Percentiles rank a stretch among this genome's conserved stretches.
Conservation (phyloP, 495 filamentous ascomycete species). For the Aspergillus diversus region DNA sequence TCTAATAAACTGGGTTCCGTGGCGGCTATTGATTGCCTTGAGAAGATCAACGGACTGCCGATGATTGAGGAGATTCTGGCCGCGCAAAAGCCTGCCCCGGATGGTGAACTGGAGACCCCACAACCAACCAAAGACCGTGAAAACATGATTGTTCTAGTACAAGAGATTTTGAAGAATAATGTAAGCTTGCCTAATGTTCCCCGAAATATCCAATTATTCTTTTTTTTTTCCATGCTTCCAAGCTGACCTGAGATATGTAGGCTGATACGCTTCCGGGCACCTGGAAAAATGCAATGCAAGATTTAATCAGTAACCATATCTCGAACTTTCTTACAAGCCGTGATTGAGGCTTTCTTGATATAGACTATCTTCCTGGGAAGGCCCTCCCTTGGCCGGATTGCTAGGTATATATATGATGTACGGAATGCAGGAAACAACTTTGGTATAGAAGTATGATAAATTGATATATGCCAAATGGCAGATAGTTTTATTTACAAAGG, state of each 20-base stretch:
- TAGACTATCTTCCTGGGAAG: no score
- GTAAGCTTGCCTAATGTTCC: slow-evolving; percentile 31
- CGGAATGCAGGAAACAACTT: background rate
- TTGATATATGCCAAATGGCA: background rate
- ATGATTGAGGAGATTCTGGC: slow-evolving; percentile 56
- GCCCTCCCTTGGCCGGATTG: no score
- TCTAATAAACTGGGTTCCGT: slow-evolving; percentile 50
- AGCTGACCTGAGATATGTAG: slow-evolving; percentile 24
- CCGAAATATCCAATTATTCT: background rate
- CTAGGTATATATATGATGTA: background rate
- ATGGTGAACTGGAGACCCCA: slow-evolving; percentile 28
- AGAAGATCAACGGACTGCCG: slow-evolving; percentile 48
- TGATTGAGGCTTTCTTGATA: background rate
- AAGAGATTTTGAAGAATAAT: slow-evolving; percentile 58
- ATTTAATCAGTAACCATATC: slow-evolving; percentile 33
- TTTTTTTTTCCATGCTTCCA: background rate
- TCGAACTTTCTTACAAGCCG: slow-evolving; percentile 26
- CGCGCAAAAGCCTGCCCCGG: slow-evolving; percentile 25
- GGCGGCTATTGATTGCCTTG: slow-evolving; percentile 53
- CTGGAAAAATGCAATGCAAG: slow-evolving; percentile 33
- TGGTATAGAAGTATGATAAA: background rate
- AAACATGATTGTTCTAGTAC: slow-evolving; percentile 65
- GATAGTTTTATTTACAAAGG: slow-evolving; percentile 1
- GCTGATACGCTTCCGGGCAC: slow-evolving; percentile 32
- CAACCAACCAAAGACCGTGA: slow-evolving; percentile 57